Evolutionary conservation across 2,329 filamentous ascomycete species (phyloP).

Genomic region (Pseudogymnoascus sp.): DNA sequence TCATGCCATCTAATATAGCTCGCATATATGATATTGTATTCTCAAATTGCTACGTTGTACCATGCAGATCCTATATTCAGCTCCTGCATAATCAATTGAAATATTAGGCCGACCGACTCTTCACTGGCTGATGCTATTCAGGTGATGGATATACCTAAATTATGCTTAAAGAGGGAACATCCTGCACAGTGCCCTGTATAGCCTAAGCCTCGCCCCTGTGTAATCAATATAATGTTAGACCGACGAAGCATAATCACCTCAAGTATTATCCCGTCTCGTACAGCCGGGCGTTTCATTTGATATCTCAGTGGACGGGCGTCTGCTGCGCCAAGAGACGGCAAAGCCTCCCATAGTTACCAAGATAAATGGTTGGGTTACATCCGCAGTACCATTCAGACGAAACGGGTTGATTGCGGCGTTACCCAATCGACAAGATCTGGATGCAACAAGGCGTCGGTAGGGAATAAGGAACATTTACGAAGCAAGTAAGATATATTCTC

Average conservation of each 20-base stretch:
- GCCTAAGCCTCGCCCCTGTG: background rate
- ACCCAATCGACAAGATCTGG: background rate
- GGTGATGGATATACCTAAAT: background rate
- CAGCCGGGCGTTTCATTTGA: background rate
- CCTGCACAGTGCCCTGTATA: background rate
- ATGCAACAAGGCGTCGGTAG: background rate
- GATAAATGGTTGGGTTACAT: background rate
- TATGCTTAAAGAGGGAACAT: background rate
- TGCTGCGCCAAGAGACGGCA: background rate
- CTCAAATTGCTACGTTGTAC: background rate
- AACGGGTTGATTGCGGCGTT: background rate
- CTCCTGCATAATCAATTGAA: background rate
- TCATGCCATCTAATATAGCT: background rate
- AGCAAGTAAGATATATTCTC: background rate
- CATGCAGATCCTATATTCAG: background rate
- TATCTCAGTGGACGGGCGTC: background rate
- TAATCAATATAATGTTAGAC: background rate
- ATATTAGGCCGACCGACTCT: background rate
- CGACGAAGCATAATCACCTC: background rate
- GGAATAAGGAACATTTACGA: background rate
- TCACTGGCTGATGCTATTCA: background rate
- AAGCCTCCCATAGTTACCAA: background rate
- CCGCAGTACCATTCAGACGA: too few relatives aligned
- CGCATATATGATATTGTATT: background rate
- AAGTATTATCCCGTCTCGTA: background rate